phyloP scores from a whole-genome alignment of 352 stramenopile species.

The Salisapilia sapeloensis region DNA sequence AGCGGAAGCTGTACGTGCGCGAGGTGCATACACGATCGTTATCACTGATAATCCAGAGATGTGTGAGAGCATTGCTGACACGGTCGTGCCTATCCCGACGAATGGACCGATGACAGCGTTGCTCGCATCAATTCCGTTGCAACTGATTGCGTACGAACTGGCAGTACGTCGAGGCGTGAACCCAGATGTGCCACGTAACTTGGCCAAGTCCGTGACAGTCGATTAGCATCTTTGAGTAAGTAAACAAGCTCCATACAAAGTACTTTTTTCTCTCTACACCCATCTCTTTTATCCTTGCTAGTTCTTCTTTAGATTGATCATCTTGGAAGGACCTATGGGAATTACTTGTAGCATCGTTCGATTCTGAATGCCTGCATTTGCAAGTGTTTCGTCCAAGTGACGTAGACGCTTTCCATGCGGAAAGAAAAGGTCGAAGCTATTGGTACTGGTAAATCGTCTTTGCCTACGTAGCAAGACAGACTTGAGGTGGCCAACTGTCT shows the following conservation, averaged over 20 bases:
- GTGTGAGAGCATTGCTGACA: slow-evolving; percentile 85
- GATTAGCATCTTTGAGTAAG: slow-evolving; percentile 64
- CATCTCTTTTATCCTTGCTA: slow-evolving; percentile 1
- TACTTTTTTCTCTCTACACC: slow-evolving; percentile 1
- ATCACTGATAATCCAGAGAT: slow-evolving; percentile 95
- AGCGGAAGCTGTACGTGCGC: slow-evolving; percentile 91
- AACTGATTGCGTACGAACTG: slow-evolving; percentile 98
- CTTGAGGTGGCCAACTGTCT: slow-evolving; percentile 39
- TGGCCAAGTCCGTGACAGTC: slow-evolving; percentile 98
- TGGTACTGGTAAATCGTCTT: slow-evolving; percentile 19
- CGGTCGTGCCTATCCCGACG: slow-evolving; percentile 91
- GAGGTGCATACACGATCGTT: slow-evolving; percentile 92
- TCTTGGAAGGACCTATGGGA: no score
- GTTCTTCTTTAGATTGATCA: background rate
- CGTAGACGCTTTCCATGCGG: slow-evolving; percentile 15
- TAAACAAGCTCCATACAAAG: slow-evolving; percentile 1
- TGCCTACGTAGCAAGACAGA: slow-evolving; percentile 15
- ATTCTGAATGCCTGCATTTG: slow-evolving; percentile 14
- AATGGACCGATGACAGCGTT: slow-evolving; percentile 95
- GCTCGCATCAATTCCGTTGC: slow-evolving; percentile 90
- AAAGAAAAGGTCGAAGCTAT: slow-evolving; percentile 39
- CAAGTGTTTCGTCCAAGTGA: slow-evolving; percentile 15
- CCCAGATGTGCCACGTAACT: slow-evolving; percentile 94
- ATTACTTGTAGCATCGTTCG: slow-evolving; percentile 26
- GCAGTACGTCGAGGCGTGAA: slow-evolving; percentile 94